Evolutionary conservation across 352 stramenopile species (phyloP), one percentile per base, ranked within the genome.

Genomic region (Pythium graminicola): DNA sequence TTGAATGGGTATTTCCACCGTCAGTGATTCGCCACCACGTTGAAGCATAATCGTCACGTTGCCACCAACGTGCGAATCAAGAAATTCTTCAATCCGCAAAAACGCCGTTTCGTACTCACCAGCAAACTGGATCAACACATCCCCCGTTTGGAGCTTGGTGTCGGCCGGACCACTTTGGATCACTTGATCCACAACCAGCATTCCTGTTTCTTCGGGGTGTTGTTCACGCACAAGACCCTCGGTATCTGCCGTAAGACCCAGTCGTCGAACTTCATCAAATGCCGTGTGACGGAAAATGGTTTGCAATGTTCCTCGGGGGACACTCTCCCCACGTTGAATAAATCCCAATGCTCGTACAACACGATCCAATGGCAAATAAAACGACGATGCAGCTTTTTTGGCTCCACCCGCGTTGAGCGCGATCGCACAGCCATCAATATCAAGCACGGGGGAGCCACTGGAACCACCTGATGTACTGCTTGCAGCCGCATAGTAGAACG

Each of bases 401-500:
- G 75, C 76, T 11, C 85, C 89, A 28, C 89, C 89, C 22, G 88
- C 90, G 64, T 97, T 97, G 20, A 97, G 62, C 3, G 86, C 89
- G 27, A 97, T 95, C 4, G 89, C 89, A 36, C 86, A 82, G 27
- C 86, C 86, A 28, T 91, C 70, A 41, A 88, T 84, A 60, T 94
- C 85, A 14, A 97, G 69, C 40, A 97, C 89, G 7, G 89, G 89
- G 9, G 76, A 93, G 14, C 89, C 89, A 32, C 86, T 96, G 0
- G 81, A 95, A 4, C 89, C 89, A 24, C 89, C 88, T 0, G 77
- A 93, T 6, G 86, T 97, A 48, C 73, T 92, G 56, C 78, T 91
- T 2, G 85, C 85, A 0, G 88, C 87, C 7, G 78, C 79, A 60
- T 89, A 93, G 66, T 97, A 97, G 43, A 97, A 97, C 19, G 87